Evolutionary conservation across 2,329 filamentous ascomycete genomes (phyloP).

Genomic region (Phaeosphaeriaceae sp.): DNA sequence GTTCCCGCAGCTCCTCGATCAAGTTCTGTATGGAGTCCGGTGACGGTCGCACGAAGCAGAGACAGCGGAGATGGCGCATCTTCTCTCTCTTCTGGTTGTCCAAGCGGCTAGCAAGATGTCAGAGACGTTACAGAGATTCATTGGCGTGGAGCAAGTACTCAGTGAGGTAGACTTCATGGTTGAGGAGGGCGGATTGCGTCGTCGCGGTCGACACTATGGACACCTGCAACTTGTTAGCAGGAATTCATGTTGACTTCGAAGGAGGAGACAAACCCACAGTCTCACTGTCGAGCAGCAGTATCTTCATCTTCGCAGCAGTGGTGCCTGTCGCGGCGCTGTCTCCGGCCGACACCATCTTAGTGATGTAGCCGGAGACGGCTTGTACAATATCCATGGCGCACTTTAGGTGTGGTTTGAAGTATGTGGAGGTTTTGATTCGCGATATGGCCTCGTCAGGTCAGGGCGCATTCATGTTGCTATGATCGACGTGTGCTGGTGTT

Average conservation of each 20-base stretch:
- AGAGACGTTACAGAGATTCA: conserved; percentile 21
- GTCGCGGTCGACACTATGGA: conserved; percentile 93
- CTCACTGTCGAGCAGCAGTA: conserved; percentile 89
- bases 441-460: neutral
- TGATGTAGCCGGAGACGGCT: conserved; percentile 92
- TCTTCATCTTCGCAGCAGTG: conserved; percentile 94
- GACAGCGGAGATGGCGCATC: conserved; percentile 94
- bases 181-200: conserved; percentile 92
- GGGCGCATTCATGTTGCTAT: neutral
- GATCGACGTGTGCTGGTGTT: neutral
- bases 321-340: conserved; percentile 73
- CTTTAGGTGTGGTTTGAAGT: neutral
- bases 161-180: conserved; percentile 96
- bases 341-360: conserved; percentile 89
- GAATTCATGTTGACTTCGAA: conserved; percentile 18
- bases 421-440: neutral
- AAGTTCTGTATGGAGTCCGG: conserved; percentile 91
- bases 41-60: conserved; percentile 92
- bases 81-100: conserved; percentile 92
- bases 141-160: conserved; percentile 60
- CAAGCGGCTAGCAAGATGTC: conserved; percentile 65
- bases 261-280: conserved; percentile 69
- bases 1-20: conserved; percentile 93
- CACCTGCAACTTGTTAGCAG: conserved; percentile 61
- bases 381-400: conserved; percentile 87